These are phyloP conservation scores for Entomortierella lignicola DNA, from an alignment of 192 early-diverging fungal genomes.

Conservation along the genomic window DNA sequence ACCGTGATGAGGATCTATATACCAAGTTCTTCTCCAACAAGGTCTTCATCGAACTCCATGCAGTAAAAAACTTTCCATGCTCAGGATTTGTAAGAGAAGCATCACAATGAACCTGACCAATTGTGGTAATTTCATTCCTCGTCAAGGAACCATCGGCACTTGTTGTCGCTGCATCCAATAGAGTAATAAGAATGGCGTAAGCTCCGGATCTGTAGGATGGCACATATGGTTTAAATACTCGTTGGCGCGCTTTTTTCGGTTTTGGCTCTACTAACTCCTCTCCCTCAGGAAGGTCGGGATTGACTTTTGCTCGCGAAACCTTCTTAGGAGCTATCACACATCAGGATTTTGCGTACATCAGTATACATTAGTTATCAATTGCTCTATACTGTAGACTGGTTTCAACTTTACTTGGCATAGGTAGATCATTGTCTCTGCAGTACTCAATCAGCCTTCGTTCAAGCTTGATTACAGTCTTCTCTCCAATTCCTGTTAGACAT, in stretches of 20 bases:
- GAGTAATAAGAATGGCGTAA: conserved; percentile 82
- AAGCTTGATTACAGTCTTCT: conserved; percentile 60
- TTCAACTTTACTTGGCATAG: conserved; percentile 34
- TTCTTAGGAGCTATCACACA: conserved; percentile 2
- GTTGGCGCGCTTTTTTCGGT: conserved; percentile 8
- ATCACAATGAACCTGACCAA: conserved; percentile 75
- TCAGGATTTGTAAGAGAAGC: conserved; percentile 70
- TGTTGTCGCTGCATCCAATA: conserved; percentile 56
- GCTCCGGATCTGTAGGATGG: conserved; percentile 82
- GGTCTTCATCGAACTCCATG: conserved; percentile 83
- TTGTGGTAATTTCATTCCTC: conserved; percentile 76
- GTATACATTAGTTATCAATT: no score
- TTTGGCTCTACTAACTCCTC: conserved; percentile 15
- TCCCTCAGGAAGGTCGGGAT: conserved; percentile 1
- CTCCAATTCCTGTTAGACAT: conserved; percentile 75
- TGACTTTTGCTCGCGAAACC: neutral
- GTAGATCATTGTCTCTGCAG: conserved; percentile 65
- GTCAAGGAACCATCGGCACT: conserved; percentile 54
- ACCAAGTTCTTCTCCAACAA: conserved; percentile 77
- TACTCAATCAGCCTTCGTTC: conserved; percentile 64
- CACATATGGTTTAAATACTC: conserved; percentile 66
- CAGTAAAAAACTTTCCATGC: conserved; percentile 69
- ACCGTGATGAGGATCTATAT: conserved; percentile 71
- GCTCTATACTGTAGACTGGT: no score
- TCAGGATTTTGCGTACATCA: neutral